These are phyloP conservation scores for Metschnikowia bowlesiae DNA, from an alignment of 805 yeast species.

Conservation along the genomic window DNA sequence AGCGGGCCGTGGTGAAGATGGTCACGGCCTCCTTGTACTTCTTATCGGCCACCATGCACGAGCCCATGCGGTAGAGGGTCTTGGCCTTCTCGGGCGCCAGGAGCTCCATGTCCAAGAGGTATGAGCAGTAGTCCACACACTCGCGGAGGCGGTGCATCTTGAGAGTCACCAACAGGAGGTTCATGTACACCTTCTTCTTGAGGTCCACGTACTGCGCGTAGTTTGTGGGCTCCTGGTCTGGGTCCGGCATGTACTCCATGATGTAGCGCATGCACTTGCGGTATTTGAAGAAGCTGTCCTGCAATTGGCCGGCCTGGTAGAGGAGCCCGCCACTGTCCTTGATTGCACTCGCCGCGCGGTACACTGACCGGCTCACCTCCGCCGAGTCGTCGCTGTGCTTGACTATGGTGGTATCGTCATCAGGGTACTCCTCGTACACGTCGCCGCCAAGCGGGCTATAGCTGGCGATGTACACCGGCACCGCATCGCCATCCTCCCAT, in stretches of 20 bases:
- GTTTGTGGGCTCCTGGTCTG: conserved; percentile 54
- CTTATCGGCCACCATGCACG: conserved; percentile 38
- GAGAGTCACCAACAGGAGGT: conserved; percentile 53
- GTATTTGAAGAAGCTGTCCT: conserved; percentile 59
- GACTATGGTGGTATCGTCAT: conserved; percentile 58
- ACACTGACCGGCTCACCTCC: conserved; percentile 41
- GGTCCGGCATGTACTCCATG: conserved; percentile 69
- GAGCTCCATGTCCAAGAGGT: conserved; percentile 48
- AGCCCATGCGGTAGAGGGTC: conserved; percentile 54
- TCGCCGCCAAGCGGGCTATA: conserved; percentile 64
- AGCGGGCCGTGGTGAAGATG: conserved; percentile 43
- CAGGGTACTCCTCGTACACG: conserved; percentile 71
- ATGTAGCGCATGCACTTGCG: conserved; percentile 63
- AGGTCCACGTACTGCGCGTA: conserved; percentile 45
- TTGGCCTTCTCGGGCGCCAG: conserved; percentile 48
- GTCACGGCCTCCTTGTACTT: conserved; percentile 47
- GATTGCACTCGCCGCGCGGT: conserved; percentile 47
- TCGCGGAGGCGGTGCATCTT: conserved; percentile 47
- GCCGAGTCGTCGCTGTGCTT: conserved; percentile 39
- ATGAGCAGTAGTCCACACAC: conserved; percentile 52
- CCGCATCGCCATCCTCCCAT: conserved; percentile 49
- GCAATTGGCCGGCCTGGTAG: conserved; percentile 48
- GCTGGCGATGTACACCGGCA: conserved; percentile 63
- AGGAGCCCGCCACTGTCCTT: conserved; percentile 64
- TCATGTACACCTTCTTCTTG: conserved; percentile 52